These are phyloP conservation scores for Ophioceras dolichostomum DNA, from an alignment of 2,329 filamentous ascomycete genomes.

Conservation along the genomic window DNA sequence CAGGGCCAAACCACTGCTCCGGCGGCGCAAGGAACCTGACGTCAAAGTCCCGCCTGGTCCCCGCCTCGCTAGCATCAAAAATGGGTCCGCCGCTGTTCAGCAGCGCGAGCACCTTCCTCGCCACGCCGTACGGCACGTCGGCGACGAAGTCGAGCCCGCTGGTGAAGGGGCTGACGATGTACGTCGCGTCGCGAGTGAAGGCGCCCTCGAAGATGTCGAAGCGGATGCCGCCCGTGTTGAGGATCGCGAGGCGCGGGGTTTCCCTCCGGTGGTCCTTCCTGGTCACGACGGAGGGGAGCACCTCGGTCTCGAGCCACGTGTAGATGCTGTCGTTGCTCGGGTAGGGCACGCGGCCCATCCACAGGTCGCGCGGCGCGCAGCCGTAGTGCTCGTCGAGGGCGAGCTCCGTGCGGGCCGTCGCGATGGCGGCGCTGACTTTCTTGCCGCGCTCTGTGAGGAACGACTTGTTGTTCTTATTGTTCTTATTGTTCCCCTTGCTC, in stretches of 20 bases:
- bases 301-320: slow-evolving; percentile 62
- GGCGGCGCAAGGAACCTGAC: slow-evolving; percentile 36
- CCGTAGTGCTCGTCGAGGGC: slow-evolving; percentile 63
- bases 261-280: slow-evolving; percentile 45
- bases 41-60: slow-evolving; percentile 18
- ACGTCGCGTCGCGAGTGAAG: slow-evolving; percentile 82
- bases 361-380: slow-evolving; percentile 71
- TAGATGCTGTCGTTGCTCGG: slow-evolving; percentile 66
- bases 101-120: slow-evolving; percentile 52
- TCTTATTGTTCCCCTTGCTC: too few relatives aligned
- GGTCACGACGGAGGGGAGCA: slow-evolving; percentile 56
- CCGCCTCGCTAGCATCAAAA: too few relatives aligned
- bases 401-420: slow-evolving; percentile 55
- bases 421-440: slow-evolving; percentile 59
- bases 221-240: slow-evolving; percentile 84
- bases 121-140: slow-evolving; percentile 68
- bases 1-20: slow-evolving; percentile 24
- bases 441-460: slow-evolving; percentile 68
- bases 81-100: slow-evolving; percentile 44
- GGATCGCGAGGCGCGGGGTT: slow-evolving; percentile 56
- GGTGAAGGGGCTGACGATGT: slow-evolving; percentile 76
- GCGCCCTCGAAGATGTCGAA: slow-evolving; percentile 92
- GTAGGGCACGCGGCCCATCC: slow-evolving; percentile 71
- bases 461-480: slow-evolving; percentile 46
- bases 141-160: slow-evolving; percentile 66